phyloP scores from a whole-genome alignment of 2,329 filamentous ascomycete species.

The Ceratocystis eucalypticola region DNA sequence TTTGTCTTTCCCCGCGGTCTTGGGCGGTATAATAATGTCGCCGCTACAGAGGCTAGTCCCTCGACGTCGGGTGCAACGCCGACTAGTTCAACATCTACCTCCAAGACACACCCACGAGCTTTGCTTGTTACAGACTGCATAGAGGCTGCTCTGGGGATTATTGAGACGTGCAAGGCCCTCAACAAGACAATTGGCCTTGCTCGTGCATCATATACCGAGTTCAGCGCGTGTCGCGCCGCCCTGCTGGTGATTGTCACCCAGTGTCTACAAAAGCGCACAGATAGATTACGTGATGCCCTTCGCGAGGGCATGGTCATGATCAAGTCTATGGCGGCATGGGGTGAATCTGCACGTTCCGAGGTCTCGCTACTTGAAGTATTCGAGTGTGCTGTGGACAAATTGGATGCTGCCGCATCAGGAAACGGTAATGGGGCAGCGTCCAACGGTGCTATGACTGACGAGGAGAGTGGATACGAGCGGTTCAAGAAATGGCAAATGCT shows the following conservation, averaged over 20 bases:
- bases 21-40: constrained; percentile 9
- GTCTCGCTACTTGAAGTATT: constrained; percentile 41
- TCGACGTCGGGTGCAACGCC: constrained; percentile 15
- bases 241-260: constrained; percentile 35
- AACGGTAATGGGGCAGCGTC: constrained; percentile 22
- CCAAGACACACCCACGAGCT: constrained; percentile 23
- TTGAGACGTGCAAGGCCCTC: constrained; percentile 37
- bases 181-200: constrained; percentile 39
- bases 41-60: constrained; percentile 8
- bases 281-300: constrained; percentile 32
- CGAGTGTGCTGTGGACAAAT: constrained; percentile 34
- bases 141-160: constrained; percentile 37
- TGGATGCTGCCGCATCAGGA: constrained; percentile 30
- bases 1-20: constrained; percentile 33
- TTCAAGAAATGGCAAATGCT: constrained; percentile 41
- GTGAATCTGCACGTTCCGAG: constrained; percentile 39
- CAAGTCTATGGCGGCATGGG: constrained; percentile 39
- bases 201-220: constrained; percentile 42
- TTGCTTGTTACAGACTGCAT: constrained; percentile 39
- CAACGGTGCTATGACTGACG: constrained; percentile 22
- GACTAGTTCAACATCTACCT: constrained; percentile 23
- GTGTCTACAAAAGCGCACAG: constrained; percentile 28
- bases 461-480: constrained; percentile 34
- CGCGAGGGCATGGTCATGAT: constrained; percentile 38
- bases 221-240: constrained; percentile 41